phyloP scores from a whole-genome alignment of 306 rosid genomes.

The Cucurbita argyrosperma region DNA sequence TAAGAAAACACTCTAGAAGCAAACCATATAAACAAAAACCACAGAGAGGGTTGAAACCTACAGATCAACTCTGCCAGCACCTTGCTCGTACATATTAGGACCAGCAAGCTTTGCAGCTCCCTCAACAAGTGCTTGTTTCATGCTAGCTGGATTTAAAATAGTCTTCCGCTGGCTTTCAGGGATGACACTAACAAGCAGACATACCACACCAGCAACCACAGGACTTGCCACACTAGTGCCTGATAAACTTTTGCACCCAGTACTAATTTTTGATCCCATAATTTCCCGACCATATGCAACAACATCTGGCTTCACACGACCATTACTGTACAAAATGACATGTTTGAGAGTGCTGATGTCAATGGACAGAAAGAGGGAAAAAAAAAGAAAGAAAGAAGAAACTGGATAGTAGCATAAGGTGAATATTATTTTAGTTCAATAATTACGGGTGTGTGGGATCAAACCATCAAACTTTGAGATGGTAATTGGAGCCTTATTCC shows the following conservation, averaged over 20 bases:
- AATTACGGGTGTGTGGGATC: neutral
- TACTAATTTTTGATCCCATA: conserved; percentile 92
- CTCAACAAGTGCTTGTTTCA: conserved; percentile 97
- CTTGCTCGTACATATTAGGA: conserved; percentile 90
- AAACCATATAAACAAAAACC: neutral
- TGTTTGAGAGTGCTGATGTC: neutral
- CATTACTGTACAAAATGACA: conserved; percentile 38
- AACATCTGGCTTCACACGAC: conserved; percentile 93
- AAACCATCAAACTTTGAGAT: neutral
- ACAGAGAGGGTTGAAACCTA: conserved; percentile 21
- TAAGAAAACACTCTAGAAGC: conserved; percentile 1
- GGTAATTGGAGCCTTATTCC: neutral
- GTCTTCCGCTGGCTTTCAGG: conserved; percentile 54
- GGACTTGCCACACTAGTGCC: conserved; percentile 99
- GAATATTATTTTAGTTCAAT: neutral
- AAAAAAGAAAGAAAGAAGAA: neutral
- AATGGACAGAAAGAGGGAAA: neutral
- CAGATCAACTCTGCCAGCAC: conserved; percentile 98
- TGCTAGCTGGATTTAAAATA: conserved; percentile 89
- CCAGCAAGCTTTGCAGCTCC: conserved; percentile 88
- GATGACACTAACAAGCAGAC: conserved; percentile 87
- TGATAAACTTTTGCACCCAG: conserved; percentile 92
- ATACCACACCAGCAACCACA: conserved; percentile 93
- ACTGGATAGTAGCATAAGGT: neutral
- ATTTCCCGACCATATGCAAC: conserved; percentile 97